Evolutionary conservation across 495 filamentous ascomycete species (phyloP).

Genomic region (Aeminium ludgeri): DNA sequence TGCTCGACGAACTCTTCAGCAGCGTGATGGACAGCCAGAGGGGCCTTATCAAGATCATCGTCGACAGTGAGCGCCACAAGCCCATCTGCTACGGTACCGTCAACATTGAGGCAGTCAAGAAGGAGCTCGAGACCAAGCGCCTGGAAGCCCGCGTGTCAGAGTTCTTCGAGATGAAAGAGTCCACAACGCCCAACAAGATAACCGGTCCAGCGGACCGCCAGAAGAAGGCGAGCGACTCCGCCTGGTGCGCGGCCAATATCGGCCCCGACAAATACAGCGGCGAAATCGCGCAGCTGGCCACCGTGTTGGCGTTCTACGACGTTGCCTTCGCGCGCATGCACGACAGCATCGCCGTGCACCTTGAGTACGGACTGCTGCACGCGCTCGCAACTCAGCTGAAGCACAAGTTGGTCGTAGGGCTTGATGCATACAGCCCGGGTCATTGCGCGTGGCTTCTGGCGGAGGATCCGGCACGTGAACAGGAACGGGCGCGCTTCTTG

Average conservation of each 20-base stretch:
- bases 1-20: constrained; percentile 3
- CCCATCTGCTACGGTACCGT: constrained; percentile 2
- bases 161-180: constrained; percentile 2
- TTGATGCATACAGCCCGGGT: constrained; percentile 19
- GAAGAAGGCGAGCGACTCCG: constrained; percentile 4
- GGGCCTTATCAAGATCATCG: constrained; percentile 1
- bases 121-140: not conserved
- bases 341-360: constrained; percentile 31
- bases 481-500: constrained; percentile 23
- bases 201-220: not conserved
- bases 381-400: constrained; percentile 28
- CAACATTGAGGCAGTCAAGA: not conserved
- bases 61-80: constrained; percentile 10
- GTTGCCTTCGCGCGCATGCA: constrained; percentile 34
- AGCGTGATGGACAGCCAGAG: constrained; percentile 2
- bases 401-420: constrained; percentile 21
- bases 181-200: not conserved
- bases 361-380: constrained; percentile 32
- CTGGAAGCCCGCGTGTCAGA: constrained; percentile 1
- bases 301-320: constrained; percentile 36
- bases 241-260: constrained; percentile 14
- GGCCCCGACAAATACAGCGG: constrained; percentile 28
- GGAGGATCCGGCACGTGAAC: constrained; percentile 32
- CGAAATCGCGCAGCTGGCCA: constrained; percentile 36
- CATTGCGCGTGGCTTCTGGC: constrained; percentile 32